Percentiles rank a stretch among this genome's conserved stretches.
Conservation (phyloP, 2,329 filamentous ascomycete species). For the Pseudocercospora vitis region DNA sequence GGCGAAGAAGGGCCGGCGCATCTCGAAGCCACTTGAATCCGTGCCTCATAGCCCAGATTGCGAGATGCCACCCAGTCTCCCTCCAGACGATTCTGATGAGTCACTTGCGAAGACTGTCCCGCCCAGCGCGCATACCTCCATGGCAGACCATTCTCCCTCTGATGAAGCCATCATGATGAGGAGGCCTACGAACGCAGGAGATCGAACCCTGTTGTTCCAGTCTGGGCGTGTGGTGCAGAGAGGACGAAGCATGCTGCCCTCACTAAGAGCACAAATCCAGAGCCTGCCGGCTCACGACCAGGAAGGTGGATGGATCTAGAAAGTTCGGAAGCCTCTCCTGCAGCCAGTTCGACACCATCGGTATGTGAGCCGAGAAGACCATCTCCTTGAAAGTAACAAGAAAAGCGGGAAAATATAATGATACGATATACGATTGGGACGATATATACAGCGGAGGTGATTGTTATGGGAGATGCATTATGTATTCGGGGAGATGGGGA, state of each 20-base stretch:
- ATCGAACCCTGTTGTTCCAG: conserved; percentile 30
- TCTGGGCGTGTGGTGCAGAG: conserved; percentile 31
- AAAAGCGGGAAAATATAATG: neutral
- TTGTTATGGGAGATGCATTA: neutral
- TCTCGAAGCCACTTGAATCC: conserved; percentile 28
- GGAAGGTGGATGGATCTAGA: conserved; percentile 17
- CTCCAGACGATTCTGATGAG: conserved; percentile 3
- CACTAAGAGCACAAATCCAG: conserved; percentile 11
- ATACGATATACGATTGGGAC: neutral
- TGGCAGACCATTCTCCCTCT: conserved; percentile 4
- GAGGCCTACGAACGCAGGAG: conserved; percentile 27
- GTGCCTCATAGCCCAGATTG: conserved; percentile 29
- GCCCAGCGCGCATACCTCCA: neutral
- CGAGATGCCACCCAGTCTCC: conserved; percentile 1
- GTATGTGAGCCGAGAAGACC: neutral
- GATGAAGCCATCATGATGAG: conserved; percentile 22
- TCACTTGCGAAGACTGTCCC: conserved; percentile 5
- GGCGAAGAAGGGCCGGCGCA: conserved; percentile 24
- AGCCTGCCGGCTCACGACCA: conserved; percentile 12
- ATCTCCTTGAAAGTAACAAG: neutral
- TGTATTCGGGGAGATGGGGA: neutral
- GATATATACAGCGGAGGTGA: neutral
- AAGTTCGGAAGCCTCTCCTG: neutral
- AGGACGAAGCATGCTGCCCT: conserved; percentile 18
- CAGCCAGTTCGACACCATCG: neutral